Base-by-base conservation (phyloP, 768 basidiomycete genomes). In the Jaapia argillacea region DNA sequence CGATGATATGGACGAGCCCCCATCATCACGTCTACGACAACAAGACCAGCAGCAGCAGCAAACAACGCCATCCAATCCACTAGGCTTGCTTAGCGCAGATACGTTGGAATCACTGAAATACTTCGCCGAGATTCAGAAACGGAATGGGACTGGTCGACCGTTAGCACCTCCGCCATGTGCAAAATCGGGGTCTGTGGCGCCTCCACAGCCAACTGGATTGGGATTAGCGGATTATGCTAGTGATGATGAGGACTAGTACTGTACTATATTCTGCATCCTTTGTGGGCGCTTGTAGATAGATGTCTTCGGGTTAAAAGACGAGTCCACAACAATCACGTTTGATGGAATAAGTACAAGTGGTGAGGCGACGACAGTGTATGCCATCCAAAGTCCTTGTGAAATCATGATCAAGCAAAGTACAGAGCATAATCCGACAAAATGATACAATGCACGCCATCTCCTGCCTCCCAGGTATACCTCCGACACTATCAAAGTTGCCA, bases 91-190 rank as follows among this genome's bases (percentile, higher is more conserved):
- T 26, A 88, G 70, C 45, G 71, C 79, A 4, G 91, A 94, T 53
- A 86, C 94, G 7, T 58, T 98, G 21, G 89, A 94, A 53, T 85
- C 91, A 38, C 63, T 99, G 40, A 87, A 82, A 58, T 93, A 89
- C 55, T 91, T 96, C 57, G 81, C 92, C 5, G 84, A 91, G 60
- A 80, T 98, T 50, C 75, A 83, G 48, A 77, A 80, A 64, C 68
- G 77, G 49, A 81, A 79, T 49, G 81, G 73, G 22, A 52, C 45
- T 5, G 55, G 49, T 25, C 54, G 57, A 3, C 53, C 61, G 1
- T 45, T 50, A 5, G 49, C 56, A 45, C 55, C 56, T 33, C 52
- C 63, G 24, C 18, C 38, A 36, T n/a, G n/a, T n/a, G n/a, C n/a
- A n/a, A n/a, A n/a, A n/a, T n/a, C n/a, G n/a, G n/a, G n/a, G n/a